A percentile compares a stretch with the other conserved stretches of the same genome.
These are phyloP conservation scores for Solanum dulcamara DNA, from an alignment of 257 asterid species.

Conservation along the genomic window DNA sequence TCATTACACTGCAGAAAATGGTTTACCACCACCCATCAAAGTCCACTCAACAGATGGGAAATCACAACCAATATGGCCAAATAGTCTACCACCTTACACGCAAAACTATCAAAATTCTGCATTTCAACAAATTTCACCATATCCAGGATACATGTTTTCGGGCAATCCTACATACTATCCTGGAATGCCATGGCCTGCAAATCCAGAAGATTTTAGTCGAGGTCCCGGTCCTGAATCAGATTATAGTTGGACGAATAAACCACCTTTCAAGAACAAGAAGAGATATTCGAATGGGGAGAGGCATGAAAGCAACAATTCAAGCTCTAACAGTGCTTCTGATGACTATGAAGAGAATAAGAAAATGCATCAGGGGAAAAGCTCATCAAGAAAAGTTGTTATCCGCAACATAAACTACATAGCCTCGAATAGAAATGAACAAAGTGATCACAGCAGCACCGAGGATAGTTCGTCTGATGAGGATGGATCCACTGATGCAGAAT, in stretches of 20 bases:
- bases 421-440: conserved; percentile 34
- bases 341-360: conserved; percentile 25
- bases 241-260: conserved; percentile 16
- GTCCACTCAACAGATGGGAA: conserved; percentile 39
- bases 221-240: conserved; percentile 19
- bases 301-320: conserved; percentile 17
- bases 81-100: conserved; percentile 31
- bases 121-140: conserved; percentile 41
- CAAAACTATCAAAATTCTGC: conserved; percentile 47
- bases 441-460: conserved; percentile 17
- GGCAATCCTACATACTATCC: conserved; percentile 47
- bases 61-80: conserved; percentile 44
- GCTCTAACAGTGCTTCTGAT: conserved; percentile 37
- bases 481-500: conserved; percentile 29
- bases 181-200: conserved; percentile 42
- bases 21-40: conserved; percentile 20
- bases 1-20: conserved; percentile 16
- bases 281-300: conserved; percentile 18
- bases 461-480: conserved; percentile 38
- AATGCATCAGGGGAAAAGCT: conserved; percentile 22
- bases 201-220: conserved; percentile 27
- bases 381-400: conserved; percentile 63
- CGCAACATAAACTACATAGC: conserved; percentile 78
- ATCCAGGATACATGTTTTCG: conserved; percentile 44
- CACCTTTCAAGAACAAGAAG: conserved; percentile 27